Evolutionary conservation across 1,139 yeast genomes (phyloP), one percentile per base, ranked within the genome.

Genomic region (Saccharomyces hybrid): DNA sequence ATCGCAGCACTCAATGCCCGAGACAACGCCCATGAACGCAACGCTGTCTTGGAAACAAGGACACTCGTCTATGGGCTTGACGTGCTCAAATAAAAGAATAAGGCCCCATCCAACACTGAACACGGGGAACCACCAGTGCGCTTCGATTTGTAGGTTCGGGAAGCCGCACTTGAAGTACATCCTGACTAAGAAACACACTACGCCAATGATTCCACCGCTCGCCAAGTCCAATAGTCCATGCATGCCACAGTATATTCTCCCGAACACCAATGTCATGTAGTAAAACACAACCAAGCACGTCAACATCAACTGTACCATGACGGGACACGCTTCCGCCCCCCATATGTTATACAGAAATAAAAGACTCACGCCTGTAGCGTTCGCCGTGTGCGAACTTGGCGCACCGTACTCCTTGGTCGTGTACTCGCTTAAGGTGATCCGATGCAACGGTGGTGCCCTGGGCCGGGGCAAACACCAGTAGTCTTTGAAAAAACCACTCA

Each of bases 21-120:
- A 76, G 28, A 91, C 76, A 31, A 93, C 98, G 0, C 97, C 97
- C 54, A 90, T 74, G 64, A 93, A 93, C 2, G 98, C 96, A 26
- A 93, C 96, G 7, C 95, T 84, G 67, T 93, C 99, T 66, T 91
- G 97, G 69, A 87, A 91, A 68, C 99, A 93, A 0, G 99, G 99
- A 67, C 99, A 93, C 62, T 85, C 87, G 64, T 93, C 99, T 14
- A 87, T 84, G 0, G 99, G 98, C 57, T 81, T 83, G 0, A 91
- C 87, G 70, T 90, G 96, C 50, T 79, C 72, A 64, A 86, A 83
- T 48, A 86, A 75, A 48, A 87, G 72, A 1, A 72, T 61, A 16
- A 82, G 64, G 52, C 82, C 79, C 28, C 78, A 67, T 0, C 71
- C 60, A 1, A 81, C 64, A 2, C 78, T 63, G 0, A 72, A 48